Base-by-base conservation (phyloP, 73 alveolate species). In the Paramecium pentaurelia region DNA sequence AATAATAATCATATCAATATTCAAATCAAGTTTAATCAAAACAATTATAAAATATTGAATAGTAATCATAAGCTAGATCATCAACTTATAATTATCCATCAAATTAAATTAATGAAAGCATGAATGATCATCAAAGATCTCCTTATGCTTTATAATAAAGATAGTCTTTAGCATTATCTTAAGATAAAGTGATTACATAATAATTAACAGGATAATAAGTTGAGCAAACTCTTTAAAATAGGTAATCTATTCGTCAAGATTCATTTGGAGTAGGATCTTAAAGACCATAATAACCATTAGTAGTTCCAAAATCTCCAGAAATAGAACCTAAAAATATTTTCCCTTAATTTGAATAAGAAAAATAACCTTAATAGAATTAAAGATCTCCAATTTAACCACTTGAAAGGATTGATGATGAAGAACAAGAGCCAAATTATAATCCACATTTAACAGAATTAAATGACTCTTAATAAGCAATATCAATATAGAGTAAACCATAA, bases 141-240 rank as follows among this genome's bases (percentile, higher is more conserved):
- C 84, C 84, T 32, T 64, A 64, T 64, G 84, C 84, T 14, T 64
- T 64, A 27, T 64, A 64, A 64, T 64, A 64, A 64, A 64, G 84
- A 64, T 32, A 64, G 12, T 64, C 84, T 3, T 64, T 64, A 9
- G 84, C 84, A 11, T 64, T 64, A 28, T 64, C 84, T 25, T 12
- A 64, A 64, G 84, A 64, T 28, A 64, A 64, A 16, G 30, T 64
- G 42, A 34, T 64, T 12, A 34, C 84, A 6, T n/a, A 64, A 64
- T 64, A 64, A 27, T 64, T 64, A 64, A 64, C 84, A 11, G 84
- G 51, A 34, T 8, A 64, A 34, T 64, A 64, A 20, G 84, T 64
- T 2, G 84, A 64, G 30, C 49, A 64, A 64, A 64, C 84, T 25
- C 22, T 28, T 12, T 27, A 64, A 64, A 64, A 64, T 64, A 12